Evolutionary conservation across 202 grass and related monocot genomes (phyloP).

Genomic region (Setaria italica): DNA sequence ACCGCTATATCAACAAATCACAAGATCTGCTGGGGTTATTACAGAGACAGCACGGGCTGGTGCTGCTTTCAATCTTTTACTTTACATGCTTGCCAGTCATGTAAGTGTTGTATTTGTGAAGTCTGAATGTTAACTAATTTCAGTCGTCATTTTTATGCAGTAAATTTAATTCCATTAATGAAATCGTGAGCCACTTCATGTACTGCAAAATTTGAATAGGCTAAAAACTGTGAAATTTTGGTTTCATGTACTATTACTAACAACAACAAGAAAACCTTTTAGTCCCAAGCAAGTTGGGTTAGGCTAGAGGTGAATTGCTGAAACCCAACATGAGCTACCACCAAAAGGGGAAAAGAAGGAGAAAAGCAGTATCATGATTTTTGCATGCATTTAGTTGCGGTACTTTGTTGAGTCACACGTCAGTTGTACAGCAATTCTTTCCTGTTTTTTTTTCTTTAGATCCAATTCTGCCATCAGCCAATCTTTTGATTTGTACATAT

Average conservation of each 20-base stretch:
- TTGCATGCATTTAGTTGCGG: background rate
- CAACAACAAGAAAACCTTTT: background rate
- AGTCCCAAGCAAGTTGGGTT: background rate
- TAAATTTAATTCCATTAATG: background rate
- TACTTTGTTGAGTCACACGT: background rate
- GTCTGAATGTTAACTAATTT: background rate
- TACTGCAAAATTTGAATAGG: background rate
- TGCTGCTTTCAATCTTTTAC: slow-evolving; percentile 95
- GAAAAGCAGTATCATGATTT: background rate
- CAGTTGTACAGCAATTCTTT: slow-evolving; percentile 10
- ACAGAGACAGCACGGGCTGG: slow-evolving; percentile 89
- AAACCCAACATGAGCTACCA: background rate
- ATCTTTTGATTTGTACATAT: background rate
- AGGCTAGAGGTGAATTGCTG: background rate
- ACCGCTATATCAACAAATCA: slow-evolving; percentile 92
- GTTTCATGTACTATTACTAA: background rate
- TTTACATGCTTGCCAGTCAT: slow-evolving; percentile 99
- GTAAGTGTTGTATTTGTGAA: slow-evolving; percentile 41
- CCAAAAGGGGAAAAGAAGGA: background rate
- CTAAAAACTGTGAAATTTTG: background rate
- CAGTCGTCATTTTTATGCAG: background rate
- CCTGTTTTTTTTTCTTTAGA: background rate
- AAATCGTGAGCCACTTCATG: background rate
- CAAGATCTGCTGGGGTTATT: slow-evolving; percentile 89
- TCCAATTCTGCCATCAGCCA: background rate